A percentile compares a stretch with the other conserved stretches of the same genome.
These are phyloP conservation scores for Naganishia sp. DNA, from an alignment of 1,284 basidiomycete genomes.

Conservation along the genomic window DNA sequence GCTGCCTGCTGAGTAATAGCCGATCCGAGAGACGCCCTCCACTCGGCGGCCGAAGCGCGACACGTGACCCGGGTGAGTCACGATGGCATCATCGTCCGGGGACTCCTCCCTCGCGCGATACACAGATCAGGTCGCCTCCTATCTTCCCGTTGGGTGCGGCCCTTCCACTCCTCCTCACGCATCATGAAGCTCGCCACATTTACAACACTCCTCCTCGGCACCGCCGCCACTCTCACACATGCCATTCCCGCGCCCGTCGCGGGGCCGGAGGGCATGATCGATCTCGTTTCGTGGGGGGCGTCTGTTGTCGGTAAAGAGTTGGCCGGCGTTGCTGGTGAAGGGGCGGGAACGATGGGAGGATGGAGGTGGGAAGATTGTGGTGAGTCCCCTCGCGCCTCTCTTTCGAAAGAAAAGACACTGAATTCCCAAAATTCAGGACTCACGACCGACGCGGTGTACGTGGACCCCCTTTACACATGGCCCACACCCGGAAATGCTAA, in stretches of 20 bases:
- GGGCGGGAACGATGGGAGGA: constrained; percentile 45
- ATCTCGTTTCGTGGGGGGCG: constrained; percentile 13
- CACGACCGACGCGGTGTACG: constrained; percentile 51
- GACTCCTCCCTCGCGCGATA: too few species aligned
- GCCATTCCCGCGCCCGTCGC: constrained; percentile 38
- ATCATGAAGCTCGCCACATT: constrained; percentile 40
- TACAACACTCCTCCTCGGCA: constrained; percentile 36
- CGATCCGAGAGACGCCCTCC: too few species aligned
- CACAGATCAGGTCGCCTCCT: too few species aligned
- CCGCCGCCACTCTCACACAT: constrained; percentile 35
- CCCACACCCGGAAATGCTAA: too few species aligned
- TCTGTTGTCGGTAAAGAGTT: constrained; percentile 36
- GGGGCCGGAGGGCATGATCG: constrained; percentile 3
- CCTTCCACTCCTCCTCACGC: background rate
- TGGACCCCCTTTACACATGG: constrained; percentile 2
- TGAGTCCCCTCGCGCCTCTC: constrained; percentile 34
- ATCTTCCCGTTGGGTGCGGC: background rate
- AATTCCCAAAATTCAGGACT: constrained; percentile 38
- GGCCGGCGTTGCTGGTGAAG: constrained; percentile 36
- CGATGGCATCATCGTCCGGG: background rate
- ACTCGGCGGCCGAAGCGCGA: background rate
- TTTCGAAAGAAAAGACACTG: background rate
- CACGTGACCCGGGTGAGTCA: background rate
- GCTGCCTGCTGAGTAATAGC: too few species aligned
- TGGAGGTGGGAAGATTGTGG: constrained; percentile 55